Percentiles rank a stretch among this genome's conserved stretches.
Conservation (phyloP, 2,329 filamentous ascomycete genomes). For the Sporothrix luriei region DNA sequence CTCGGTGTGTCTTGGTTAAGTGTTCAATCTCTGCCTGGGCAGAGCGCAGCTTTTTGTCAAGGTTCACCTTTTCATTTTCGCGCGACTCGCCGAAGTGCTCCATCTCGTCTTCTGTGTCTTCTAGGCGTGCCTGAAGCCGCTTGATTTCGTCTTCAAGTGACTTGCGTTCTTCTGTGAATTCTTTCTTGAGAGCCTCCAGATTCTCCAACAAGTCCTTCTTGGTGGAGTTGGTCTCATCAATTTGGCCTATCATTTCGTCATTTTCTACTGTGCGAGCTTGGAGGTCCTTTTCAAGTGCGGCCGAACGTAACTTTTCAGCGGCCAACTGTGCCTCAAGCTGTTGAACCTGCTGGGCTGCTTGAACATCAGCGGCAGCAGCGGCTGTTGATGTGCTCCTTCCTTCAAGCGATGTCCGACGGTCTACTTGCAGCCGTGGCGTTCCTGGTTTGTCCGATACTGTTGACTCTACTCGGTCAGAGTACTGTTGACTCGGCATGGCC, state of each 20-base stretch:
- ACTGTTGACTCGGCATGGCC: constrained; percentile 47
- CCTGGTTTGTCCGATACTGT: constrained; percentile 50
- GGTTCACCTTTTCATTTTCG: constrained; percentile 74
- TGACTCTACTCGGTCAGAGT: constrained; percentile 54
- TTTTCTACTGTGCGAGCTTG: constrained; percentile 59
- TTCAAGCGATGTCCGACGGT: constrained; percentile 53
- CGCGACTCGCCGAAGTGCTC: constrained; percentile 80
- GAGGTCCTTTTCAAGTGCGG: constrained; percentile 70
- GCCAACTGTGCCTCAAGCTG: constrained; percentile 78
- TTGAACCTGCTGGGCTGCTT: constrained; percentile 52
- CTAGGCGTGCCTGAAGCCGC: constrained; percentile 72
- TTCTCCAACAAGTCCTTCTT: constrained; percentile 95
- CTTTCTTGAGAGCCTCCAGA: constrained; percentile 85
- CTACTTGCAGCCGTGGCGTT: constrained; percentile 46
- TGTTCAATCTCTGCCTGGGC: constrained; percentile 73
- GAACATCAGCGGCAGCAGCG: constrained; percentile 42
- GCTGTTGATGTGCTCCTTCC: constrained; percentile 38
- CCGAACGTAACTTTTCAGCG: constrained; percentile 69
- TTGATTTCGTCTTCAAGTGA: constrained; percentile 80
- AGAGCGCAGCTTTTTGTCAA: constrained; percentile 67
- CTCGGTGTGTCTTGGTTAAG: constrained; percentile 59
- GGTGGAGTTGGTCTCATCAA: constrained; percentile 85
- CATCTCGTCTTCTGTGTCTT: constrained; percentile 90
- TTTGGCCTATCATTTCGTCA: constrained; percentile 65
- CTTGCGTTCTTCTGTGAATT: constrained; percentile 83